These are phyloP conservation scores for Taxawa tesnikishii DNA, from an alignment of 2,329 filamentous ascomycete species.

Conservation along the genomic window DNA sequence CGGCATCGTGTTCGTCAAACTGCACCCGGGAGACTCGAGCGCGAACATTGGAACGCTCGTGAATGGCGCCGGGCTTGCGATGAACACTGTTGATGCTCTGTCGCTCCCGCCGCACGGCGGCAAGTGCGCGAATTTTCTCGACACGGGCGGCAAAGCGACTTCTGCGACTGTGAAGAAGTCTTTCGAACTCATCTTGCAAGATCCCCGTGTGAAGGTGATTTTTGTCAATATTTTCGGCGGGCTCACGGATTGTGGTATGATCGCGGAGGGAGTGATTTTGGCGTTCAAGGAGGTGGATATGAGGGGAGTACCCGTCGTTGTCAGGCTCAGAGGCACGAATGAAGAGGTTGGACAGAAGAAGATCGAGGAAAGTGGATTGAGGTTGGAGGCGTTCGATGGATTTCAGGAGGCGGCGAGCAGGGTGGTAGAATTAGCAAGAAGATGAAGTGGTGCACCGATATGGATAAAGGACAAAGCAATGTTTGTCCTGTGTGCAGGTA, in stretches of 20 bases:
- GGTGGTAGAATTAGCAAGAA: constrained; percentile 45
- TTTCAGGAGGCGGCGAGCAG: constrained; percentile 62
- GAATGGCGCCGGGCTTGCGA: constrained; percentile 79
- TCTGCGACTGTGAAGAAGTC: constrained; percentile 65
- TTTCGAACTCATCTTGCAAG: constrained; percentile 61
- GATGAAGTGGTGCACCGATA: too few species aligned
- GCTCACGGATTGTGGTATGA: constrained; percentile 67
- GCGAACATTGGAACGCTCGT: constrained; percentile 70
- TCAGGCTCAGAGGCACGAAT: constrained; percentile 63
- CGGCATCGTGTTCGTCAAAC: constrained; percentile 69
- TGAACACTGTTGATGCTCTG: constrained; percentile 82
- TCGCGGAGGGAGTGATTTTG: constrained; percentile 60
- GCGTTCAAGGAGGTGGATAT: constrained; percentile 57
- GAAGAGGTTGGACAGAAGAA: constrained; percentile 58
- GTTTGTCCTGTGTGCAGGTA: too few species aligned
- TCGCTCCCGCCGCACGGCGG: constrained; percentile 46
- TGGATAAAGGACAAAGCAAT: too few species aligned
- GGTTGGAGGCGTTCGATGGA: constrained; percentile 58
- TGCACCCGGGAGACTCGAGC: constrained; percentile 28
- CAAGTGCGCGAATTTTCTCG: constrained; percentile 69
- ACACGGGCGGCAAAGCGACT: constrained; percentile 82
- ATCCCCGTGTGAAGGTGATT: constrained; percentile 58
- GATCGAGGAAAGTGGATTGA: constrained; percentile 55
- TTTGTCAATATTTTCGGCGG: constrained; percentile 64
- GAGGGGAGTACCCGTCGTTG: constrained; percentile 54